Base-by-base conservation (phyloP, 2,329 filamentous ascomycete species). In the Trichoderma atroviride region DNA sequence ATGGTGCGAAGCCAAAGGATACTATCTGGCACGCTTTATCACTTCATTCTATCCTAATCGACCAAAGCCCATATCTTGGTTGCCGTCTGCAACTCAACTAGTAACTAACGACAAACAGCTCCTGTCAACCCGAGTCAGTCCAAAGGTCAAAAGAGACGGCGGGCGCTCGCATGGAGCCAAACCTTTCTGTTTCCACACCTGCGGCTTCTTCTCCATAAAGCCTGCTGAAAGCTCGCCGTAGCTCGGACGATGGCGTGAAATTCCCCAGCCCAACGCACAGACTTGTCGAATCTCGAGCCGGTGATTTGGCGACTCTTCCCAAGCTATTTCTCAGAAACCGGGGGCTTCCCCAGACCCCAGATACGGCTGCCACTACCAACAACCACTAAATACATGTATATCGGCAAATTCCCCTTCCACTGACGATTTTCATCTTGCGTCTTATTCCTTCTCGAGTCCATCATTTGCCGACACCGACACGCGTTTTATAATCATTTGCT, bases 381-480 rank as follows among this genome's bases (percentile, higher is more conserved):
- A 35, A 35, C 10, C 7, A 65, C 62, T 65, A 29, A 55, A 31
- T 56, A 65, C 56, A 56, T 65, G 22, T 56, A 65, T 65, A 56
- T 65, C 62, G 62, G 62, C 52, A 65, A 65, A 65, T 65, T 65
- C 50, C 33, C 33, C 24, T 31, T 14, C 16, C 55, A 29, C 3
- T 33, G 10, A 65, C 50, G 6, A 22, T 19, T 37, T 35, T 56
- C 52, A 27, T 47, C 37, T n/a, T 66, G 13, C 37, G 29, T 57
- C 35, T 10, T n/a, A 43, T 43, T 16, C 37, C 4, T 27, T 52
- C 40, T 35, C 62, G 14, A 35, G 13, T 31, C 43, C 19, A 43
- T n/a, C 10, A 57, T 57, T 66, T 66, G 53, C 62, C 62, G 62
- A 66, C 24, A 66, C 35, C 37, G n/a, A n/a, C 40, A 19, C 16